Base-by-base conservation (phyloP, 257 asterid genomes). In the Forsythia viridissima region DNA sequence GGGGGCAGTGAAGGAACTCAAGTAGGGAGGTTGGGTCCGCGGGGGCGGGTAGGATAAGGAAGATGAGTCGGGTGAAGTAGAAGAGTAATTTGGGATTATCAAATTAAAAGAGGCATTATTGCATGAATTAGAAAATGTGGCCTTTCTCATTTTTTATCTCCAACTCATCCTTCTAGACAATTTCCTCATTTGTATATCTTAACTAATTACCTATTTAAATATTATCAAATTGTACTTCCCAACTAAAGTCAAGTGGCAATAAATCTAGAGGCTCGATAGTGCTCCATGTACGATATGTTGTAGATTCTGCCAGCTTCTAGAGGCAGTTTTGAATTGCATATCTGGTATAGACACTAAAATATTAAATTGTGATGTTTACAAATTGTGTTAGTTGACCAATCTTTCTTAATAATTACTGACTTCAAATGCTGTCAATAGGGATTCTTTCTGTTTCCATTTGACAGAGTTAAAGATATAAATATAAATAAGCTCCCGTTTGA, bases 211-310 rank as follows among this genome's bases (percentile, higher is more conserved):
- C 24, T 36, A 59, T 20, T 10, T 46, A 74, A 40, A 55, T 42
- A 21, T 30, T 20, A 12, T 43, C 18, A 24, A 40, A 37, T 71
- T 67, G 41, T 8, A 7, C 48, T 72, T 65, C 65, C 40, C 10
- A 57, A 72, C 38, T 38, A 30, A 48, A 79, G 40, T 78, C 48
- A 41, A n/a, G 21, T 67, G 55, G 71, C 67, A 18, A 66, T 21
- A 65, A 24, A 12, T 46, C 30, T 30, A 72, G 38, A 44, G 4
- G 72, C 40, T 30, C 36, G 44, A 59, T 20, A 8, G 69, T 2
- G 39, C 69, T 24, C 39, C 69, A 63, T 9, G 11, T 63, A 5
- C 69, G 8, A 63, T 21, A 63, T 63, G 39, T 24, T 24, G 13
- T 9, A n/a, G 34, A 2, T 9, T 9, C 69, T 20, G 38, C 69